Evolutionary conservation across 768 basidiomycete genomes (phyloP).

Genomic region (Phylloporus sp.): DNA sequence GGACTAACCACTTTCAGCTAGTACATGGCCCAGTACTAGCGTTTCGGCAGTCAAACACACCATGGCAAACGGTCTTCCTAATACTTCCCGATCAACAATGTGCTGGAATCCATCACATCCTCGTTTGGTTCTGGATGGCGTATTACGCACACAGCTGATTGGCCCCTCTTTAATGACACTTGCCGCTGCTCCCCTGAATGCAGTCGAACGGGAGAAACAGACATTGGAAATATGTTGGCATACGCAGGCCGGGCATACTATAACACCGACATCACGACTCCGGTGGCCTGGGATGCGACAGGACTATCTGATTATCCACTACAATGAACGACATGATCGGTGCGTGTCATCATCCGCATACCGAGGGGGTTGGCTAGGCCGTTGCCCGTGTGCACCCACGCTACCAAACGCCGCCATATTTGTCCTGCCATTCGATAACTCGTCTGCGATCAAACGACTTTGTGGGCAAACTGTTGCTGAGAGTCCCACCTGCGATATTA

Average conservation of each 20-base stretch:
- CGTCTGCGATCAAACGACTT: conserved; percentile 5
- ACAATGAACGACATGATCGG: conserved; percentile 14
- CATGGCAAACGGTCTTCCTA: not conserved
- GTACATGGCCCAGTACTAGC: not conserved
- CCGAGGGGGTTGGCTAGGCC: not conserved
- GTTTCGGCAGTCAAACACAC: conserved; percentile 1
- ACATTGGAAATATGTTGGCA: conserved; percentile 5
- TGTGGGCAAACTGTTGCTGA: not conserved
- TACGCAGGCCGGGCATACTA: conserved; percentile 19
- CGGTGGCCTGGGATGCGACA: conserved; percentile 3
- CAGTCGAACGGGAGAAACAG: conserved; percentile 1
- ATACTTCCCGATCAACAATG: too few relatives aligned
- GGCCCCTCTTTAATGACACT: not conserved
- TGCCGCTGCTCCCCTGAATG: conserved; percentile 3
- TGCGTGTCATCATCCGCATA: not conserved
- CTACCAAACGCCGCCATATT: not conserved
- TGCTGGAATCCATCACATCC: not conserved
- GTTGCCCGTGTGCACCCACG: too few relatives aligned
- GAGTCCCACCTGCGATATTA: conserved; percentile 2
- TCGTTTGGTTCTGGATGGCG: not conserved
- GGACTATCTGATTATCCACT: conserved; percentile 4
- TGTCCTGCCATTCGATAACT: conserved; percentile 3
- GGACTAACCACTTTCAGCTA: not conserved
- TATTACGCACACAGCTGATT: not conserved
- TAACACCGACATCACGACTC: conserved; percentile 13